Percentiles rank a stretch among this genome's conserved stretches.
These are phyloP conservation scores for Fragaria vesca DNA, from an alignment of 306 rosid species.

Conservation along the genomic window DNA sequence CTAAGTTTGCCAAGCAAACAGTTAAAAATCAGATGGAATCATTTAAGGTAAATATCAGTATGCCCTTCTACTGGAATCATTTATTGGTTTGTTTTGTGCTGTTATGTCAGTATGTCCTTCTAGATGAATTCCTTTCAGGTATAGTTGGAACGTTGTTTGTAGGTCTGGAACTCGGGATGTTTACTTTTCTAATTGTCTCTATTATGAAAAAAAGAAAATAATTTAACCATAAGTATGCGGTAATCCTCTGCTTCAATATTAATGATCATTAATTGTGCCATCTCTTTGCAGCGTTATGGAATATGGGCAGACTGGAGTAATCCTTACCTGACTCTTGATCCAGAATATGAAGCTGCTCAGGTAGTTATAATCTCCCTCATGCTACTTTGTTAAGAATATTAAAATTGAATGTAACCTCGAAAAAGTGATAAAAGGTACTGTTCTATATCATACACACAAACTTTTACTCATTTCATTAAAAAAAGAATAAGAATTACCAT, in stretches of 20 bases:
- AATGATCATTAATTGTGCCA: conserved; percentile 32
- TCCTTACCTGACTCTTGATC: conserved; percentile 89
- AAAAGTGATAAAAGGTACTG: neutral
- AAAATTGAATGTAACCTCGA: conserved; percentile 19
- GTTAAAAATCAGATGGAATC: conserved; percentile 90
- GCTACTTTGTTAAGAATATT: conserved; percentile 9
- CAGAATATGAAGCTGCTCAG: conserved; percentile 99
- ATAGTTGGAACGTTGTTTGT: neutral
- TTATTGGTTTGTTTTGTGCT: conserved; percentile 19
- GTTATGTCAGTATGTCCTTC: neutral
- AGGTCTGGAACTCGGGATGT: neutral
- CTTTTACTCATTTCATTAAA: neutral
- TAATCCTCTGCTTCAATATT: conserved; percentile 7
- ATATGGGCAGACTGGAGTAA: conserved; percentile 99
- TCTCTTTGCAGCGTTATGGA: conserved; percentile 86
- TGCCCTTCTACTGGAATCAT: neutral
- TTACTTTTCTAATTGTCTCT: neutral
- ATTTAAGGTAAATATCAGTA: conserved; percentile 60
- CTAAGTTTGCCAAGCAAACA: conserved; percentile 92
- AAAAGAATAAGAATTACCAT: neutral
- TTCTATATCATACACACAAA: neutral
- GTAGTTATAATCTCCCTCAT: conserved; percentile 54
- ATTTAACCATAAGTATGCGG: neutral
- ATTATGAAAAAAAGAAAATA: neutral
- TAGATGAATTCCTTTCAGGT: neutral